These are phyloP conservation scores for Exophiala bonariae DNA, from an alignment of 2,329 filamentous ascomycete species.

Conservation along the genomic window DNA sequence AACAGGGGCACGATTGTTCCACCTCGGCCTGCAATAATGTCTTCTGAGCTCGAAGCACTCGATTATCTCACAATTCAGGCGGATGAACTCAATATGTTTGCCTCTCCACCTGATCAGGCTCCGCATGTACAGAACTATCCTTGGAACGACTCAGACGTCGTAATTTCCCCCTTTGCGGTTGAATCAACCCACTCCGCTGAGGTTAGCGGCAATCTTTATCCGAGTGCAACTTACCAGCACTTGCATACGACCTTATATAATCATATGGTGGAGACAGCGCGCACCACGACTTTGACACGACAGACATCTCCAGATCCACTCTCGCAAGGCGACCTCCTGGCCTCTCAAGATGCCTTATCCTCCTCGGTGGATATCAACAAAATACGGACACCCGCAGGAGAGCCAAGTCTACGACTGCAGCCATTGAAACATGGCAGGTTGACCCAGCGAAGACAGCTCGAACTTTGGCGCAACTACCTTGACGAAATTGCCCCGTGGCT, in stretches of 20 bases:
- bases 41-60: too few species aligned
- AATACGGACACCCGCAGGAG: too few species aligned
- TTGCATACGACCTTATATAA: conserved; percentile 3
- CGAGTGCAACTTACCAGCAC: not conserved
- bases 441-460: not conserved
- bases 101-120: too few species aligned
- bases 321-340: not conserved
- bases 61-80: too few species aligned
- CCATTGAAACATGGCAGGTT: not conserved
- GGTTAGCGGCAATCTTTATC: not conserved
- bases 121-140: too few species aligned
- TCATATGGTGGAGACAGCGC: conserved; percentile 2
- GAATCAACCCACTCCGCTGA: conserved; percentile 2
- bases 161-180: not conserved
- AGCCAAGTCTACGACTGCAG: not conserved
- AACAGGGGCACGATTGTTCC: too few species aligned
- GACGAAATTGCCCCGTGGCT: conserved; percentile 6
- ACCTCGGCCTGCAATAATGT: too few species aligned
- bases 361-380: too few species aligned
- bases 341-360: too few species aligned
- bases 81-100: too few species aligned
- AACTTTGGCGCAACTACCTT: conserved; percentile 10
- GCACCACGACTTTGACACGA: not conserved
- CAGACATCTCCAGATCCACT: too few species aligned
- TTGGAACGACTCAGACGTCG: too few species aligned